phyloP scores from a whole-genome alignment of 2,329 filamentous ascomycete genomes.

The Ceratocystis eucalypticola region DNA sequence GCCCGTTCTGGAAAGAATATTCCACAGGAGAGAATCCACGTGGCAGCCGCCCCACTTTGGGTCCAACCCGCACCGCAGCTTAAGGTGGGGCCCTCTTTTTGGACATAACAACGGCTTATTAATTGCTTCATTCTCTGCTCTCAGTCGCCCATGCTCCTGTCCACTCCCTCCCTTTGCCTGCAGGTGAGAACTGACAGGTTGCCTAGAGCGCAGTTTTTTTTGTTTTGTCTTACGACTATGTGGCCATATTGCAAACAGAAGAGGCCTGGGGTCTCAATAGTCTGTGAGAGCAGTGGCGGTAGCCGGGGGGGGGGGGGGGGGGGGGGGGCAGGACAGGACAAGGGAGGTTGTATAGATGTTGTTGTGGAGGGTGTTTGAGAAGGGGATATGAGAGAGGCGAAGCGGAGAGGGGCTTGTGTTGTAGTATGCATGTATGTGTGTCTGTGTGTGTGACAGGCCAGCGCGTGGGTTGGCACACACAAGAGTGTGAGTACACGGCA shows the following conservation, averaged over 20 bases:
- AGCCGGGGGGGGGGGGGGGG: not conserved
- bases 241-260: not conserved
- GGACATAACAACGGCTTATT: too few relatives aligned
- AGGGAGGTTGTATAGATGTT: too few relatives aligned
- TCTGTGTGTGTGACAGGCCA: not conserved
- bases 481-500: not conserved
- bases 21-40: slow-evolving; percentile 8
- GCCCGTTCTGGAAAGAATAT: slow-evolving; percentile 13
- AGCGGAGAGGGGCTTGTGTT: too few relatives aligned
- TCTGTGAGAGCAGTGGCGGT: not conserved
- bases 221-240: not conserved
- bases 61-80: not conserved
- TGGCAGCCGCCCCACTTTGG: slow-evolving; percentile 5
- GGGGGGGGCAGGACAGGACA: not conserved
- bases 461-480: too few relatives aligned
- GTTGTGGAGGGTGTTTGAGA: not conserved
- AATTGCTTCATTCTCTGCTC: too few relatives aligned
- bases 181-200: not conserved
- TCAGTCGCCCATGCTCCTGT: too few relatives aligned
- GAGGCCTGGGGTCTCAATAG: not conserved
- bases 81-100: not conserved
- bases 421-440: not conserved
- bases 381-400: not conserved
- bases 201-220: not conserved
- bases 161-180: not conserved